Base-by-base conservation (phyloP, 2,329 filamentous ascomycete species). In the Pestalotiopsis sp. region DNA sequence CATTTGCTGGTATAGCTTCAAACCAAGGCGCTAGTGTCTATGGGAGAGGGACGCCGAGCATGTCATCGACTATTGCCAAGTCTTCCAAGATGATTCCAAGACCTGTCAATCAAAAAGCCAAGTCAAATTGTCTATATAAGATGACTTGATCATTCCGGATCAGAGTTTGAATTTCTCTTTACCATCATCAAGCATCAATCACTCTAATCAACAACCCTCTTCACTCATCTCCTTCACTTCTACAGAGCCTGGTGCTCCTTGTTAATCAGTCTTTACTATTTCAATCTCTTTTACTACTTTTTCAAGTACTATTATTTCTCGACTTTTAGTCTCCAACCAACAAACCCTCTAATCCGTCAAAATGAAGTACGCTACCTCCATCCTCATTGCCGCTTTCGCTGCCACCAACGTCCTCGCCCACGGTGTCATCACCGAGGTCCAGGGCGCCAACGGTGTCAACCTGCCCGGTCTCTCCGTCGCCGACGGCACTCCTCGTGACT, bases 401-500 rank as follows among this genome's bases (percentile, higher is more conserved):
- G 65, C 65, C 59, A 67, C 65, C 56, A 67, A 70, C 25, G 68
- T 68, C 52, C 63, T 68, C 36, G 70, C 69, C 27, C 71, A 72
- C 49, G 71, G 71, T 41, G 68, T 72, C 31, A 68, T 72, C 59
- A 70, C 69, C 56, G 58, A 66, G 38, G 67, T 72, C 41, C 61
- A 66, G 27, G 71, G 71, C 61, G 70, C 70, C 68, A 72, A 72
- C 69, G 67, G 67, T 39, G 71, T 72, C 23, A 69, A 36, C 38
- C 68, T 72, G 61, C 71, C 71, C 31, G 71, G 70, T 45, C 67
- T 72, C 9, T 59, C 65, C 82, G 86, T 90, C 71, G 81, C 82
- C 59, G 89, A 91, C 72, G 89, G 88, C 75, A 91, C 89, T 71
- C 89, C 89, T 69, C 88, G 89, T 76, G 88, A 91, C 81, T 91